Evolutionary conservation across 192 early-diverging fungal genomes (phyloP).

Genomic region (Oehlia diaphana): DNA sequence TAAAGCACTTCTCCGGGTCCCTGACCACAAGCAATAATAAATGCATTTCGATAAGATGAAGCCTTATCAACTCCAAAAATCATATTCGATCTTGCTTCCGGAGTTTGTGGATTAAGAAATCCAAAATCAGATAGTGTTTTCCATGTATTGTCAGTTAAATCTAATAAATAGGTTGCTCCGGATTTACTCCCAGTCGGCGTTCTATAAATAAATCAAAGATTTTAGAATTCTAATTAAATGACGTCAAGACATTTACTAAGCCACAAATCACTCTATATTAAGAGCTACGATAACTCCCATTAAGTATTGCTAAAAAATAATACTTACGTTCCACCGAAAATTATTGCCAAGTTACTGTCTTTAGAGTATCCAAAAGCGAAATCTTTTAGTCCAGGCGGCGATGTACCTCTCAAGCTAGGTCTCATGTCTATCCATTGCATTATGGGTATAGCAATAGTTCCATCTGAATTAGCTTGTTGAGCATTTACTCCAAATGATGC

Average conservation of each 20-base stretch:
- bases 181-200: neutral
- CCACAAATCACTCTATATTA: neutral
- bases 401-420: neutral
- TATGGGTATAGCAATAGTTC: slow-evolving; percentile 2
- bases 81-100: slow-evolving; percentile 9
- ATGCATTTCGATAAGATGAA: slow-evolving; percentile 2
- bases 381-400: slow-evolving; percentile 4
- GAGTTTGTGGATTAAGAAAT: neutral
- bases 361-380: slow-evolving; percentile 14
- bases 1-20: neutral
- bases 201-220: slow-evolving; percentile 3
- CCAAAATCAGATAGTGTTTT: too few species aligned
- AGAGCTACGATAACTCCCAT: neutral
- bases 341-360: neutral
- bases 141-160: slow-evolving; percentile 11
- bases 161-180: neutral
- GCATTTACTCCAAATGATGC: neutral
- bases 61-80: slow-evolving; percentile 15
- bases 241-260: neutral
- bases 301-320: neutral
- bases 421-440: slow-evolving; percentile 12
- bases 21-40: slow-evolving; percentile 5
- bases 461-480: neutral
- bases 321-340: slow-evolving; percentile 25
- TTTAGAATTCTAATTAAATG: neutral